Evolutionary conservation across 805 yeast species (phyloP), one percentile per base, ranked within the genome.

Genomic region (Zygosaccharomyces kombuchaensis): DNA sequence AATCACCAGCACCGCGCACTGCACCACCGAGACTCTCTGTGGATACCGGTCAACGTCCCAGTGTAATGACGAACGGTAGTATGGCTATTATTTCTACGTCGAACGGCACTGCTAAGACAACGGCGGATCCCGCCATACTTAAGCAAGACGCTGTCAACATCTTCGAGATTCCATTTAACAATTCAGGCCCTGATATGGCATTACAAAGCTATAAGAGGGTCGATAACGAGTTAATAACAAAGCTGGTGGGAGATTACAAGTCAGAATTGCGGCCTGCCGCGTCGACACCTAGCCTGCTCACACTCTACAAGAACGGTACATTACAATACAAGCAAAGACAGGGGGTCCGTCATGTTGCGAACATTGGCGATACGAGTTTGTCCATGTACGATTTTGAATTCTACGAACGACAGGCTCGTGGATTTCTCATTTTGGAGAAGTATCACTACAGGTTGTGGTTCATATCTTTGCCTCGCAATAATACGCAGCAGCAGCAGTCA

Each of bases 321-420:
- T 23, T 59, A 13, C 40, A 45, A 3, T 58, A 59, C 32, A 45
- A 40, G 25, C 46, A 49, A 14, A 34, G 36, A 12, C 34, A 32
- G 4, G 17, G 41, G 2, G 41, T 38, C 14, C 47, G 35, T 16
- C 40, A 39, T 13, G 56, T 63, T 47, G 59, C 61, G 6, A 58
- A 62, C 40, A 53, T 64, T 12, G 56, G 58, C 2, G 78, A 76
- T 54, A 66, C 69, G 36, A 70, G 77, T 52, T 78, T 84, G 44
- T 85, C 86, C 57, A 80, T 85, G 82, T 85, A 84, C 60, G 91
- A 84, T 63, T 84, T 82, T 63, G 91, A 84, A 60, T 84, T 85
- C 63, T 82, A 80, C 51, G 85, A 80, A 46, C 68, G 65, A 14
- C 70, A 71, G 6, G 70, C 71, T 19, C 74, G 70, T 45, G 93